A percentile compares a stretch with the other conserved stretches of the same genome.
These are phyloP conservation scores for Trichoderma gracile DNA, from an alignment of 2,329 filamentous ascomycete species.

Conservation along the genomic window DNA sequence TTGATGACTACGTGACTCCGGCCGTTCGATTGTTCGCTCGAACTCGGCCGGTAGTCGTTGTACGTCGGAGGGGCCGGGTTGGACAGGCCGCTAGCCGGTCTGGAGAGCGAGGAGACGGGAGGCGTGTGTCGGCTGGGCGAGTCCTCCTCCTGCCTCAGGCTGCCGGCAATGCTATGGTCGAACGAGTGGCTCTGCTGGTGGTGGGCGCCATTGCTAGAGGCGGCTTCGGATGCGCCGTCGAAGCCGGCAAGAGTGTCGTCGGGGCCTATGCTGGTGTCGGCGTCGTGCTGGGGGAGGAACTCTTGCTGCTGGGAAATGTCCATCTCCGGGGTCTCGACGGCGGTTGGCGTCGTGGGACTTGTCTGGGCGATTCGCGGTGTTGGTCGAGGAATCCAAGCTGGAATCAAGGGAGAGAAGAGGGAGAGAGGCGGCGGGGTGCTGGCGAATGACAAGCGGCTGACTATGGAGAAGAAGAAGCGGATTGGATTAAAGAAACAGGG, in stretches of 20 bases:
- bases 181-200: constrained; percentile 52
- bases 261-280: constrained; percentile 12
- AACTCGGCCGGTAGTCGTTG: constrained; percentile 49
- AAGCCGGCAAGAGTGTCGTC: constrained; percentile 55
- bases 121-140: constrained; percentile 49
- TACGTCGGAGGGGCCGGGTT: constrained; percentile 44
- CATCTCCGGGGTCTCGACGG: constrained; percentile 53
- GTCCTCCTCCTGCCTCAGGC: constrained; percentile 48
- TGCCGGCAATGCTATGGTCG: constrained; percentile 49
- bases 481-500: constrained; percentile 1
- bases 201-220: constrained; percentile 39
- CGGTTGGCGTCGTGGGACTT: constrained; percentile 39
- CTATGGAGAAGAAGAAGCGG: background rate
- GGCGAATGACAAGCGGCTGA: constrained; percentile 24
- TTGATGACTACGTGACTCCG: constrained; percentile 91
- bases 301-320: constrained; percentile 29
- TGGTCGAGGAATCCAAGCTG: constrained; percentile 56
- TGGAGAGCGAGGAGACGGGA: constrained; percentile 51
- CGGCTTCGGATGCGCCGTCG: constrained; percentile 49
- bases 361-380: constrained; percentile 32
- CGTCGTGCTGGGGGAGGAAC: constrained; percentile 7
- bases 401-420: constrained; percentile 30
- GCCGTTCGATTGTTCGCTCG: constrained; percentile 46
- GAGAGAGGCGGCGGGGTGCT: constrained; percentile 28
- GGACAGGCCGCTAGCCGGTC: constrained; percentile 58